Base-by-base conservation (phyloP, 345 rosid species). In the Odontarrhena argentea region DNA sequence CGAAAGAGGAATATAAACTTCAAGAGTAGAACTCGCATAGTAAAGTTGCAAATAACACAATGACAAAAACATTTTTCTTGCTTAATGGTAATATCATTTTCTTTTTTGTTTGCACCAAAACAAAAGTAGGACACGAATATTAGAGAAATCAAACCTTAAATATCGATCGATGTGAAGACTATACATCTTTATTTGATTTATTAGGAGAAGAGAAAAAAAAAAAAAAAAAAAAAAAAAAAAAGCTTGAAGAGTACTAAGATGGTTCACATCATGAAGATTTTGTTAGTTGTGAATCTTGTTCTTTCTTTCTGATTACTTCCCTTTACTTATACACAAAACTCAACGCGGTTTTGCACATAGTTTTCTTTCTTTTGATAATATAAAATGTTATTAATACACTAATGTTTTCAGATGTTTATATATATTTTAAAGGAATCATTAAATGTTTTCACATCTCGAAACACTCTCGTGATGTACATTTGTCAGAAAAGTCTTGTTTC, bases 241-340 rank as follows among this genome's bases (percentile, higher is more conserved):
- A 37, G 45, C 22, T 37, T 37, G 22, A 55, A 24, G 60, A 56
- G 34, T 56, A 22, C 7, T 4, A 32, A 41, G 36, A 12, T 41
- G 50, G 40, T 15, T 61, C 43, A 46, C 55, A 35, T 46, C 32
- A 7, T 46, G 32, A 46, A 61, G 44, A 61, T 47, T 47, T 34
- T 32, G 9, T 10, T 34, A 18, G 44, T 34, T 61, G 44, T 15
- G 53, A 14, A 5, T 32, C 36, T 32, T 32, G 54, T 18, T 18
- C 34, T 46, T 46, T 18, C 44, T 60, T 45, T 38, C 45, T 43
- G 1, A 32, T 32, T 32, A 32, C 36, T 32, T 30, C 28, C 3
- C 65, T 60, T 30, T 43, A 43, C 28, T 40, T 57, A 55, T 60
- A 43, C 22, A 11, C 22, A 58, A 11, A 44, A 32, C 36, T 32